Evolutionary conservation across 805 yeast genomes (phyloP).

Genomic region (Candida ponderosae): DNA sequence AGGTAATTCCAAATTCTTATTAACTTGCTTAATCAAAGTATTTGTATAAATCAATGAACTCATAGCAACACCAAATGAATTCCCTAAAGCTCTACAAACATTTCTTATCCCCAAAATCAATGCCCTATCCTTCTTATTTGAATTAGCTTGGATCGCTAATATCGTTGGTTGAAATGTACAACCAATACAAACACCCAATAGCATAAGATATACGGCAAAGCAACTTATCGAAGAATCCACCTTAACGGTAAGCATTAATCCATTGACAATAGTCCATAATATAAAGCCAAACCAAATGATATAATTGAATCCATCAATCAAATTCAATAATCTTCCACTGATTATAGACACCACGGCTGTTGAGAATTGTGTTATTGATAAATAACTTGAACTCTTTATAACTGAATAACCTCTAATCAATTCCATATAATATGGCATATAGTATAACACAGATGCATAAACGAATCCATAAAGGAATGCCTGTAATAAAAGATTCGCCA

Average conservation of each 20-base stretch:
- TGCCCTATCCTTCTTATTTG: constrained; percentile 44
- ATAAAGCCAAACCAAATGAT: constrained; percentile 11
- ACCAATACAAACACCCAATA: constrained; percentile 30
- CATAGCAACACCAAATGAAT: constrained; percentile 51
- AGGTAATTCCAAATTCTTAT: not conserved
- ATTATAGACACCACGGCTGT: constrained; percentile 33
- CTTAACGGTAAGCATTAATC: constrained; percentile 26
- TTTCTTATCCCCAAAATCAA: constrained; percentile 52
- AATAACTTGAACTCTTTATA: constrained; percentile 27
- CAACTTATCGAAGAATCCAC: constrained; percentile 27
- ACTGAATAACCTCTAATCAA: constrained; percentile 1
- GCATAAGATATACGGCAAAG: constrained; percentile 22
- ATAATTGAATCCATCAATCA: constrained; percentile 1
- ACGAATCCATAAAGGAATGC: constrained; percentile 39
- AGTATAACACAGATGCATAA: constrained; percentile 37
- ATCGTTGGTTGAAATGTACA: constrained; percentile 10
- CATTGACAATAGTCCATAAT: constrained; percentile 20
- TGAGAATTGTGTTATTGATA: constrained; percentile 35
- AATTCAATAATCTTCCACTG: constrained; percentile 33
- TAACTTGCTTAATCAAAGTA: not conserved
- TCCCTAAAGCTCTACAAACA: constrained; percentile 51
- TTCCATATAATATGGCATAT: constrained; percentile 32
- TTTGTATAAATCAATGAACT: constrained; percentile 10
- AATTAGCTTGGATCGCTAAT: constrained; percentile 46
- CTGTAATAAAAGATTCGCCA: constrained; percentile 25